Conservation (phyloP, 768 basidiomycete species). For the Goffeauzyma gilvescens region DNA sequence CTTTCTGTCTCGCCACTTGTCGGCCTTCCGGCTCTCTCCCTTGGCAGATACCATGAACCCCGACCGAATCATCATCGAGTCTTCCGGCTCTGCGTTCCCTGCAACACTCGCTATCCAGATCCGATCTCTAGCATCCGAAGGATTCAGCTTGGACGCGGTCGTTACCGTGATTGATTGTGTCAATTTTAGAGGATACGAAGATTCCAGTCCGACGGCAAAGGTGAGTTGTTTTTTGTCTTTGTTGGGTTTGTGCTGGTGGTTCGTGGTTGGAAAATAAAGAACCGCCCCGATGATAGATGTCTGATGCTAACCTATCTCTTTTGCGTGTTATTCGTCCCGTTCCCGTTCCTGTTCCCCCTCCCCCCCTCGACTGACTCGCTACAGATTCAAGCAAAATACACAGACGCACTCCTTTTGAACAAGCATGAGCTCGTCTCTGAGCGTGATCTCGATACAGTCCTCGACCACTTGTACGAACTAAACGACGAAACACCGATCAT, state of each 20-base stretch:
- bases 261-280: background rate
- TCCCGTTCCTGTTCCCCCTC: background rate
- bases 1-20: too few species aligned
- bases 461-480: slow-evolving; percentile 72
- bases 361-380: too few species aligned
- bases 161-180: slow-evolving; percentile 60
- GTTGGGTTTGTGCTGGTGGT: background rate
- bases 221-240: too few species aligned
- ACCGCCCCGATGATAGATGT: background rate
- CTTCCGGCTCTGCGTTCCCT: slow-evolving; percentile 80
- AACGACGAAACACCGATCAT: slow-evolving; percentile 82
- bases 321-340: background rate
- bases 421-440: slow-evolving; percentile 74
- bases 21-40: background rate
- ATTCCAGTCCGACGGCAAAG: slow-evolving; percentile 71
- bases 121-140: slow-evolving; percentile 66
- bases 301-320: background rate
- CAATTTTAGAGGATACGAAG: slow-evolving; percentile 83
- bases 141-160: slow-evolving; percentile 70
- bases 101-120: slow-evolving; percentile 90
- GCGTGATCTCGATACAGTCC: slow-evolving; percentile 55
- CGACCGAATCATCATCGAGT: slow-evolving; percentile 80
- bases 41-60: slow-evolving; percentile 47
- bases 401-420: slow-evolving; percentile 78
- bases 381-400: slow-evolving; percentile 59